Base-by-base conservation (phyloP, 441 rosid species). In the Pelargonium myrrhifolium region DNA sequence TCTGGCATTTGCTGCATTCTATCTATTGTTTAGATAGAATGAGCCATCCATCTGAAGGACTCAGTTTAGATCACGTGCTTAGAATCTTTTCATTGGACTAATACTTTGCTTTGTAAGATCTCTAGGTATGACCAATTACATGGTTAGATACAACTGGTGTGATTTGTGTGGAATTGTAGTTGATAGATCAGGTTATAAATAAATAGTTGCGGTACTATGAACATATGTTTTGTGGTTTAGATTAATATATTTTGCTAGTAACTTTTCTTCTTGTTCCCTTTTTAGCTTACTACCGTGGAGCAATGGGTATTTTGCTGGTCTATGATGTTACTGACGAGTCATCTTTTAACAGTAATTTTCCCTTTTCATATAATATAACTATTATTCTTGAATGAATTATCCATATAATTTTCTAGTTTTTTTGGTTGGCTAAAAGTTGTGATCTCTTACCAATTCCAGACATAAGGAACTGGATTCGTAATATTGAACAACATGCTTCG, bases 251-350 rank as follows among this genome's bases (percentile, higher is more conserved):
- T 47, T 45, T n/a, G 15, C 53, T 11, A 9, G 17, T 45, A 45
- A 45, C 53, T 45, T 11, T 10, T 45, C 12, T 47, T 47, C 17
- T 14, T 15, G n/a, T 9, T 56, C 17, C 28, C 9, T 1, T 56
- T 17, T 21, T 9, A 92, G 98, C 98, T 66, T 92, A 90, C 80
- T 90, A 90, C 77, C 90, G 97, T 42, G 97, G 97, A 77, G 96
- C 97, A 68, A 92, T 90, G 98, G 98, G 98, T 6, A 92, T 92
- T 73, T 84, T 92, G 84, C 96, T 91, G 2, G 99, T 93, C 49
- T 89, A 93, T 70, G 97, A 93, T 77, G 99, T 93, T 45, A 93
- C 96, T 17, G 93, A 92, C 68, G 98, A 92, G 77, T 87, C 98
- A 63, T 90, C 98, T 73, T 92, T 92, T 84, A 92, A 92, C 77